Evolutionary conservation across 352 stramenopile genomes (phyloP), one percentile per base, ranked within the genome.

Genomic region (Globisporangium cederbergense): DNA sequence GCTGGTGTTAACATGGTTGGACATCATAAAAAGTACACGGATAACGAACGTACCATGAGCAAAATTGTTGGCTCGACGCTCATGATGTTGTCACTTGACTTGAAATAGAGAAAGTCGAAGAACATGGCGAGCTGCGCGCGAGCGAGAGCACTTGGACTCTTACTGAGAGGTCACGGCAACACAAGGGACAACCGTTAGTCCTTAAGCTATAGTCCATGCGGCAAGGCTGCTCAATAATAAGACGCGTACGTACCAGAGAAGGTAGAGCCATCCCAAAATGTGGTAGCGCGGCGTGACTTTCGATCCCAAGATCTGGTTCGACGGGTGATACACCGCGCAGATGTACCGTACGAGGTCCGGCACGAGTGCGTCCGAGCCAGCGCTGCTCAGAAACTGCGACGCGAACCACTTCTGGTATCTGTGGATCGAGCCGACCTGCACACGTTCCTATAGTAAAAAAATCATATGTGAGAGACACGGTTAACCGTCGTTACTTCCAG

Each of bases 371-470:
- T 93, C 86, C 9, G 80, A 89, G 11, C 83, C 81, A 18, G 80
- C 59, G 20, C 60, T 78, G 38, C 79, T 90, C 50, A 95, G 71
- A 67, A 93, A 93, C 40, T 91, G 78, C 1, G 82, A 90, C 0
- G 84, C 84, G 61, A 95, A 95, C 86, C 86, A 95, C 66, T 93
- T 93, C 52, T 95, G 86, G 51, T 95, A 95, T 32, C 86, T 78
- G 16, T 85, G 89, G 28, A 93, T 78, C 1, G 81, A 85, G 43
- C 81, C 77, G 60, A 85, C 72, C 72, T 93, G 85, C 22, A 93
- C 85, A 11, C 79, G 77, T 34, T 93, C 85, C 79, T 89, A 38
- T 59, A 36, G 8, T 3, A 46, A 36, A 28, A 22, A 54, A 56
- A 40, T 1, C 28, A 32, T n/a, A 54, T 36, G 40, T 2, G 20